Conservation (phyloP, 257 asterid species). For the Thymus quinquecostatus region DNA sequence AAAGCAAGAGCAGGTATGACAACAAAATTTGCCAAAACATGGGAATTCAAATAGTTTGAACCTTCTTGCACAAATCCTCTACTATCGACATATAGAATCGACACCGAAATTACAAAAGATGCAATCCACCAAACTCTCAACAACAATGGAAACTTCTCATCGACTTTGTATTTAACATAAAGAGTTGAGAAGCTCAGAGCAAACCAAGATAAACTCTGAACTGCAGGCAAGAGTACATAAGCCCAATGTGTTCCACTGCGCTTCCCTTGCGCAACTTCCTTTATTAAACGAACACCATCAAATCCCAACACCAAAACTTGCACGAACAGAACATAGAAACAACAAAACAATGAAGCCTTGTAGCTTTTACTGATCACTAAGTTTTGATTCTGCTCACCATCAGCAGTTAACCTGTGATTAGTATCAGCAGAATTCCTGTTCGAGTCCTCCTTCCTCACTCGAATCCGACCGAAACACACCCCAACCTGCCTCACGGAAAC, state of each 20-base stretch:
- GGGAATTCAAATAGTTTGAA: slow-evolving; percentile 59
- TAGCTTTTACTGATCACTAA: slow-evolving; percentile 57
- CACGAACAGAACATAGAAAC: slow-evolving; percentile 70
- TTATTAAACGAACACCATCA: slow-evolving; percentile 56
- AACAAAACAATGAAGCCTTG: slow-evolving; percentile 59
- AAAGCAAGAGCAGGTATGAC: slow-evolving; percentile 70
- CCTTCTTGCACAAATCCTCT: slow-evolving; percentile 61
- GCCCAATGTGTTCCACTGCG: slow-evolving; percentile 48
- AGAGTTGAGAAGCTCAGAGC: slow-evolving; percentile 70
- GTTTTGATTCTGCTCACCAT: slow-evolving; percentile 54
- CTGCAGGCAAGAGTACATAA: slow-evolving; percentile 55
- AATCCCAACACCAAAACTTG: slow-evolving; percentile 65
- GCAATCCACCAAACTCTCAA: slow-evolving; percentile 86
- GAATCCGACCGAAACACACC: slow-evolving; percentile 61
- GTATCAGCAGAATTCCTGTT: slow-evolving; percentile 35
- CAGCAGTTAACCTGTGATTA: slow-evolving; percentile 35
- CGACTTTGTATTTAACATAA: slow-evolving; percentile 53
- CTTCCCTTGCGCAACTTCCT: slow-evolving; percentile 44
- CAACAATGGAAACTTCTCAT: slow-evolving; percentile 58
- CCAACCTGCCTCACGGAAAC: slow-evolving; percentile 67
- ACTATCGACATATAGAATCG: slow-evolving; percentile 62
- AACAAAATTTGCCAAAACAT: slow-evolving; percentile 67
- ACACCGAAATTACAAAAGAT: slow-evolving; percentile 61
- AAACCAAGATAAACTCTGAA: slow-evolving; percentile 70
- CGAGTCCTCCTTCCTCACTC: slow-evolving; percentile 55